Percentiles rank a stretch among this genome's conserved stretches.
Evolutionary conservation across 768 basidiomycete genomes (phyloP).

Genomic region (Psilocybe sp.): DNA sequence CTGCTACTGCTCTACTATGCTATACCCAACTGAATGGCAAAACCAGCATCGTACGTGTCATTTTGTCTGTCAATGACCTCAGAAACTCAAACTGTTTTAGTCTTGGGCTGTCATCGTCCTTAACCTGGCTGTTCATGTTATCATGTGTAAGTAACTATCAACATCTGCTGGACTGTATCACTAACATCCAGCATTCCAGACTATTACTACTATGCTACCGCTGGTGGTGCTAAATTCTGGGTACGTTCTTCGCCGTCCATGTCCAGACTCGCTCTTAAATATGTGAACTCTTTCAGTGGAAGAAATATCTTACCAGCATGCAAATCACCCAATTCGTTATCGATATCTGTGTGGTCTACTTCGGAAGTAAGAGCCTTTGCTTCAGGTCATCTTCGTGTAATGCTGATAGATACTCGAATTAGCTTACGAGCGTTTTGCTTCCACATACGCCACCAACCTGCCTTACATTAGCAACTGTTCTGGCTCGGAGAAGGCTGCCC

Average conservation of each 20-base stretch:
- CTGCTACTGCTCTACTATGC: slow-evolving; percentile 94
- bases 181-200: slow-evolving; percentile 35
- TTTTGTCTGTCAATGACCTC: not conserved
- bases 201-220: slow-evolving; percentile 99
- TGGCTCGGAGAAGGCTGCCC: slow-evolving; percentile 83
- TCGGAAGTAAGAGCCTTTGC: slow-evolving; percentile 71
- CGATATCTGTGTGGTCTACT: slow-evolving; percentile 89
- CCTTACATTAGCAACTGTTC: slow-evolving; percentile 83
- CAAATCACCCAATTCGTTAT: slow-evolving; percentile 96
- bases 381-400: not conserved
- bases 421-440: slow-evolving; percentile 83
- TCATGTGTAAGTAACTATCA: slow-evolving; percentile 83
- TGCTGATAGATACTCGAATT: slow-evolving; percentile 6
- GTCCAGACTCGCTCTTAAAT: slow-evolving; percentile 1
- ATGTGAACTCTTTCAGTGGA: slow-evolving; percentile 65
- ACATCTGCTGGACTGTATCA: too few relatives aligned
- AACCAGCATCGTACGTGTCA: slow-evolving; percentile 81
- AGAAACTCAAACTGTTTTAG: slow-evolving; percentile 34
- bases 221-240: slow-evolving; percentile 96
- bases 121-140: slow-evolving; percentile 90
- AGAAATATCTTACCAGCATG: slow-evolving; percentile 95
- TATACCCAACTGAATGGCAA: slow-evolving; percentile 92
- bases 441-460: slow-evolving; percentile 56
- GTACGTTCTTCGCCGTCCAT: slow-evolving; percentile 35
- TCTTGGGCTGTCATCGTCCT: slow-evolving; percentile 95